Evolutionary conservation across 371 early-diverging fungal genomes (phyloP), one percentile per base, ranked within the genome.

Genomic region (Lichtheimia corymbifera): DNA sequence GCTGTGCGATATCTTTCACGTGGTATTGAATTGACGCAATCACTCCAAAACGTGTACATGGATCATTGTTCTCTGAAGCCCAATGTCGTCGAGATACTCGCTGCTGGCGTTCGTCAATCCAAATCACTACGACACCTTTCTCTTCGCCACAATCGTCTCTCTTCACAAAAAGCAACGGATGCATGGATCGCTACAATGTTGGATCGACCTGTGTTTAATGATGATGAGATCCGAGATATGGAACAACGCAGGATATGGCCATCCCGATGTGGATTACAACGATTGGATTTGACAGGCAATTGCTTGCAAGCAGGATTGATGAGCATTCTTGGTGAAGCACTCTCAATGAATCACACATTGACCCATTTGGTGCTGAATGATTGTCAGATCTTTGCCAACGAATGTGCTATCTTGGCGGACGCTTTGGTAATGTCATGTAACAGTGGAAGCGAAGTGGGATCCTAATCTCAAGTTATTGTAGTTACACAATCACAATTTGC

Each of bases 31-130:
- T 22, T 64, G 51, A 78, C 82, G 20, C 68, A 81, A 1, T 72
- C 80, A 13, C 62, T 91, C 2, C 74, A 79, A 25, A 76, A 69
- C 3, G 62, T 91, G 14, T 76, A 72, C 51, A 63, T 91, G 62
- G 85, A 90, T 63, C 71, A 77, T 5, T 89, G 88, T 59, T 70
- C 74, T 14, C 58, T 88, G 25, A 80, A 79, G 25, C 74, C 83
- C 2, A 61, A 74, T 24, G 55, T 76, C n/a, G 62, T 88, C 25
- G 84, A 86, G 58, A 60, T 75, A 4, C 63, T 89, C 69, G 83
- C 82, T 5, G 74, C 82, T 9, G 80, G 83, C 9, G 69, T 88
- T 15, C 67, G 82, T 17, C 73, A 79, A 50, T 84, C 88, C 0
- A 65, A 64, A 30, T 68, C 70, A 4, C 50, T 88, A 53, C 66